Percentiles rank a stretch among this genome's conserved stretches.
Conservation (phyloP, 2,329 filamentous ascomycete genomes). For the Nothomitra cinnamomea region DNA sequence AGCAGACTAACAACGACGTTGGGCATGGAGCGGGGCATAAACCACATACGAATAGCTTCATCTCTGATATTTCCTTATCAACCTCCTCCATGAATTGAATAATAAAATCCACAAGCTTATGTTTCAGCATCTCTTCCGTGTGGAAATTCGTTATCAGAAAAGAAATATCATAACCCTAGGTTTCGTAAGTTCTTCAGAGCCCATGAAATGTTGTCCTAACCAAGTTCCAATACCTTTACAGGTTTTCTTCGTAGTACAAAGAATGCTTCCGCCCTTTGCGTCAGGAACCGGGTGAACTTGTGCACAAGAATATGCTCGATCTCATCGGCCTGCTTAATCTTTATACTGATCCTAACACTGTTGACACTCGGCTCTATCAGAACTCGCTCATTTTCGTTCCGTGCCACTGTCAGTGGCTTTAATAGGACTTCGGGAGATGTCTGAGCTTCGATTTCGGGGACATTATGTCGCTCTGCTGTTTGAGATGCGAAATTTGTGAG, state of each 20-base stretch:
- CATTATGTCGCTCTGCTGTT: conserved; percentile 91
- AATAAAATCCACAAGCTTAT: conserved; percentile 97
- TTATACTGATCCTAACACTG: conserved; percentile 91
- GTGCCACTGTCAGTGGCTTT: conserved; percentile 74
- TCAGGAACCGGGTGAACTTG: conserved; percentile 95
- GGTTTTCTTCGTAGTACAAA: conserved; percentile 92
- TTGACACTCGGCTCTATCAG: conserved; percentile 95
- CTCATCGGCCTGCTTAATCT: conserved; percentile 98
- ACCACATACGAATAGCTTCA: conserved; percentile 89
- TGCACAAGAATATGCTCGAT: conserved; percentile 96
- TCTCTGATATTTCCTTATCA: conserved; percentile 98
- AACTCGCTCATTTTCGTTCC: conserved; percentile 95
- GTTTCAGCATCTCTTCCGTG: conserved; percentile 96
- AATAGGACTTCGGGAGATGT: conserved; percentile 88
- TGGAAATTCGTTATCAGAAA: conserved; percentile 99
- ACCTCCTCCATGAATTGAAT: conserved; percentile 99
- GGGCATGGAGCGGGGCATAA: background rate
- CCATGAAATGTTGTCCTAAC: background rate
- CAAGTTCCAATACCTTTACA: conserved; percentile 50
- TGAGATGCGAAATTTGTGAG: conserved; percentile 96
- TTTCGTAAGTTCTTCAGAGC: background rate
- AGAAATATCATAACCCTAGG: conserved; percentile 89
- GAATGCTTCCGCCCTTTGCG: conserved; percentile 89
- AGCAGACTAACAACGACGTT: conserved; percentile 13
- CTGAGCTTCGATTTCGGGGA: conserved; percentile 87